These are phyloP conservation scores for Hymenotorrendiella dingleyae DNA, from an alignment of 2,329 filamentous ascomycete genomes.

Conservation along the genomic window DNA sequence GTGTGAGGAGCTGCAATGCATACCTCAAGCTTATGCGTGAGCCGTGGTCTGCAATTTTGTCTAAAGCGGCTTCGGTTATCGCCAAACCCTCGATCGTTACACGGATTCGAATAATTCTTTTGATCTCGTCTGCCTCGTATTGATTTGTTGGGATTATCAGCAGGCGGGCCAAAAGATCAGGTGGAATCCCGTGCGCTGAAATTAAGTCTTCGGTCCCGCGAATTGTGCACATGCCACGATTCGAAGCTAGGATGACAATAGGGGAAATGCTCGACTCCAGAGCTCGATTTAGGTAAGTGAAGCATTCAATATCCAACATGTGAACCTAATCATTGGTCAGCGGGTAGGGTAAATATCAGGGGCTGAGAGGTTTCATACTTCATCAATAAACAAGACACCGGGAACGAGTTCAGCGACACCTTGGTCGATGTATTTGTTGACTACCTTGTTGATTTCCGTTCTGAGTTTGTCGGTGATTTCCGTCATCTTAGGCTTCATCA, in stretches of 20 bases:
- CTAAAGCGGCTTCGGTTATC: conserved; percentile 75
- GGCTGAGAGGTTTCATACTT: conserved; percentile 59
- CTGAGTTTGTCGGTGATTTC: conserved; percentile 98
- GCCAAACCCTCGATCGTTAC: conserved; percentile 74
- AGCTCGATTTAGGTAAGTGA: conserved; percentile 98
- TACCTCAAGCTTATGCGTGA: conserved; percentile 87
- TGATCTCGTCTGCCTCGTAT: conserved; percentile 84
- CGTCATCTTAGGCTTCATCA: conserved; percentile 99
- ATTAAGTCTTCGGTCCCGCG: conserved; percentile 77
- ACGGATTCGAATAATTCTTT: conserved; percentile 81
- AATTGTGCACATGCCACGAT: conserved; percentile 89
- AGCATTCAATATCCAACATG: conserved; percentile 99
- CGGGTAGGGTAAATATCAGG: neutral
- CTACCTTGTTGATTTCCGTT: conserved; percentile 96
- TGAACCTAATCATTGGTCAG: conserved; percentile 61
- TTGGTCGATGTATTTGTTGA: conserved; percentile 98
- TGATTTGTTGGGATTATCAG: conserved; percentile 94
- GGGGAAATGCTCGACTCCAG: conserved; percentile 91
- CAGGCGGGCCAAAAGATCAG: conserved; percentile 87
- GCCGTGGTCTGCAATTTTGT: conserved; percentile 81
- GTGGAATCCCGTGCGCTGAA: conserved; percentile 87
- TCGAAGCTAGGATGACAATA: conserved; percentile 95
- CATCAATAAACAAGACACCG: conserved; percentile 96
- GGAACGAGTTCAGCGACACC: conserved; percentile 97
- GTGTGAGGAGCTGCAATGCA: conserved; percentile 74